Base-by-base conservation (phyloP, 169 alveolate species). In the Cryptosporidium muris region DNA sequence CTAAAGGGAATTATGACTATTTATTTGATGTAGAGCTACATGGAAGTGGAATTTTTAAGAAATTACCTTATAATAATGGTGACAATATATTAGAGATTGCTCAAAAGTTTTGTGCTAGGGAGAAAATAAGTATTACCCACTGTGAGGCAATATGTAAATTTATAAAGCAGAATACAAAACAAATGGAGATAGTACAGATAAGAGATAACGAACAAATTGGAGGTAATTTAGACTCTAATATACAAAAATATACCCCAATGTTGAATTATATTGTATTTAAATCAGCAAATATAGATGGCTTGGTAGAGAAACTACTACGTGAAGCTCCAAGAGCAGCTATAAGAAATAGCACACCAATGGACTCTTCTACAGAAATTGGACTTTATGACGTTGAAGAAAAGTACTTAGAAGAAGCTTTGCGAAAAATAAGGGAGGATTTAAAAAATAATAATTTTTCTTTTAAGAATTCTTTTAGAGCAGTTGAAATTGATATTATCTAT, bases 61-160 rank as follows among this genome's bases (percentile, higher is more conserved):
- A 11, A 25, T 8, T 74, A 25, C 85, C 85, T 4, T 74, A 43
- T 58, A 74, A 74, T 58, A 38, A 45, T 14, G 85, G 67, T 9
- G 74, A 74, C 51, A 74, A 54, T 42, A n/a, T 58, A 4, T 5
- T 56, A 40, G 62, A 34, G 25, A 58, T 63, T 2, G 74, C 62
- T 4, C 63, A 60, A 43, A 74, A 74, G 63, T 74, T 74, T 12
- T 74, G 85, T 16, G 40, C 45, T 48, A 74, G 85, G 62, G 85
- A 74, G 45, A 68, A 52, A 56, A 60, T 74, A 4, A 6, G 51
- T 54, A 25, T 38, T 45, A 25, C 14, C 16, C 60, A 58, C 12
- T 60, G 74, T 7, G 25, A 53, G 43, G 16, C 64, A 25, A 74
- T 74, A 45, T 53, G 62, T 60, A 45, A 74, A 9, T 34, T 34